Percentiles rank a stretch among this genome's conserved stretches.
phyloP scores from a whole-genome alignment of 2,329 filamentous ascomycete species.

The Pestalotiopsis sp. region DNA sequence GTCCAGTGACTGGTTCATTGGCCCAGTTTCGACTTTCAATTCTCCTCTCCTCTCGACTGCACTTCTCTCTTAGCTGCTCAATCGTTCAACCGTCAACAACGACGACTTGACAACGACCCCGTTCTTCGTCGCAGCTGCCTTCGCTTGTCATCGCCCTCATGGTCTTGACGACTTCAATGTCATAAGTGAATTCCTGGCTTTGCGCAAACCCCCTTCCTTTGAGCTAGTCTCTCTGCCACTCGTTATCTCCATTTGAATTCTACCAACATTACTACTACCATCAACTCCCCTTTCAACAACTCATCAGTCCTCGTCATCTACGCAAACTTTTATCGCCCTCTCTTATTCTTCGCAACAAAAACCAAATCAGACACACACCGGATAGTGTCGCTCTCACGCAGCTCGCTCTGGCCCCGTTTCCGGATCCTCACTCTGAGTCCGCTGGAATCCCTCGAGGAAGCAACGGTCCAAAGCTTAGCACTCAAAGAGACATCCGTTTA shows the following conservation, averaged over 20 bases:
- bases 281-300: neutral
- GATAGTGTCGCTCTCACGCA: neutral
- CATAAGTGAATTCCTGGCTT: neutral
- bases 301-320: neutral
- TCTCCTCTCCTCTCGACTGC: neutral
- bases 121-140: neutral
- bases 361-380: neutral
- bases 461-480: neutral
- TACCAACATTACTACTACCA: neutral
- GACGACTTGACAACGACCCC: conserved; percentile 7
- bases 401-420: neutral
- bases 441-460: neutral
- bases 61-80: neutral
- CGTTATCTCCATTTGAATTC: conserved; percentile 33
- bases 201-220: conserved; percentile 21
- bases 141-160: neutral
- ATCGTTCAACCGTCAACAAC: neutral
- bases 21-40: neutral
- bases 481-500: neutral
- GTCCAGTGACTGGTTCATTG: neutral
- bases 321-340: neutral
- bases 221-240: conserved; percentile 54
- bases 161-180: conserved; percentile 1
- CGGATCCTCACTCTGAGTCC: neutral
- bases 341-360: neutral